Conservation (phyloP, 371 early-diverging fungal genomes). For the Syncephalastrum contaminatum region DNA sequence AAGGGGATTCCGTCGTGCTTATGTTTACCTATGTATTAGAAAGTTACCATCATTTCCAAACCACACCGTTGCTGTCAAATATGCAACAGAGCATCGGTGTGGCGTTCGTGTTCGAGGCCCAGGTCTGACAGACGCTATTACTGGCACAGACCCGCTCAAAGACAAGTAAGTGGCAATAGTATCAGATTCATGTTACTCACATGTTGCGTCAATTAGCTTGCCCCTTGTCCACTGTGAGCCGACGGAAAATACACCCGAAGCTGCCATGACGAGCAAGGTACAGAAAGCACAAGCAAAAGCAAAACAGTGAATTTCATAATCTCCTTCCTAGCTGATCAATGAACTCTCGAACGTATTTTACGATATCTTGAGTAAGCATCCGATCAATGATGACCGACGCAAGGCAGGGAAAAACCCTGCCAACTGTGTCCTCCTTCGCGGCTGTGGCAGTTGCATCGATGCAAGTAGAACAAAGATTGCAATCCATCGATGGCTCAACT, state of each 20-base stretch:
- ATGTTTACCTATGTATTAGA: slow-evolving; percentile 8
- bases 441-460: slow-evolving; percentile 45
- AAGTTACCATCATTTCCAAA: slow-evolving; percentile 46
- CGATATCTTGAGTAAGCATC: slow-evolving; percentile 30
- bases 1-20: background rate
- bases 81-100: slow-evolving; percentile 21
- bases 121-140: slow-evolving; percentile 40
- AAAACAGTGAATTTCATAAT: background rate
- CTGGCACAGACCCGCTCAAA: slow-evolving; percentile 57
- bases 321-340: slow-evolving; percentile 36
- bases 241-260: slow-evolving; percentile 30
- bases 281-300: background rate
- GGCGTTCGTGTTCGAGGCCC: slow-evolving; percentile 48
- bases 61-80: slow-evolving; percentile 17
- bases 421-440: slow-evolving; percentile 51
- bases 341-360: slow-evolving; percentile 40
- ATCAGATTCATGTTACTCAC: background rate
- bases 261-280: slow-evolving; percentile 47
- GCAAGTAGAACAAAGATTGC: slow-evolving; percentile 5
- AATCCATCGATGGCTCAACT: too few relatives aligned
- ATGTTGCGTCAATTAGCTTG: slow-evolving; percentile 14
- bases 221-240: slow-evolving; percentile 41
- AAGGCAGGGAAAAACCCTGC: slow-evolving; percentile 38
- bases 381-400: slow-evolving; percentile 37
- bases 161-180: slow-evolving; percentile 34